phyloP scores from a whole-genome alignment of 352 stramenopile species.

The Phytopythium boreale region DNA sequence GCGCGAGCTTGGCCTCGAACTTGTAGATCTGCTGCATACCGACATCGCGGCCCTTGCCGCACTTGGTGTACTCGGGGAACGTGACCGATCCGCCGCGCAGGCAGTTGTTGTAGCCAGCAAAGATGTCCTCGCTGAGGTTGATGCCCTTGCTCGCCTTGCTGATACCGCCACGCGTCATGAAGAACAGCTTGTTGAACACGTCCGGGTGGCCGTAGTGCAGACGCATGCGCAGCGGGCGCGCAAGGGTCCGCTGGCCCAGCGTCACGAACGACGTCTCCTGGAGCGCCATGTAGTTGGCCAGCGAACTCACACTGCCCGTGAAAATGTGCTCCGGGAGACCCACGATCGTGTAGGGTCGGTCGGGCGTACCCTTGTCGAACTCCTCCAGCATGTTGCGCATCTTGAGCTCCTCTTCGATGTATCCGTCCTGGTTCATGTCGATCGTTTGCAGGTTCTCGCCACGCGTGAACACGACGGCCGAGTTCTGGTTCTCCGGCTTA shows the following conservation, averaged over 20 bases:
- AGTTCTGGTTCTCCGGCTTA: conserved; percentile 99
- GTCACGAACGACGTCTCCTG: conserved; percentile 99
- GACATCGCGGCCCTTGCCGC: conserved; percentile 98
- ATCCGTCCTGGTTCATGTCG: conserved; percentile 99
- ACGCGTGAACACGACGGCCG: conserved; percentile 98
- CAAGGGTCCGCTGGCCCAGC: conserved; percentile 96
- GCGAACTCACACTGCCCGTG: conserved; percentile 96
- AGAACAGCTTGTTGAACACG: conserved; percentile 99
- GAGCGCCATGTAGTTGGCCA: conserved; percentile 99
- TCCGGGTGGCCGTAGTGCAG: conserved; percentile 99
- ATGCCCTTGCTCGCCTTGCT: conserved; percentile 99
- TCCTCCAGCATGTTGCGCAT: conserved; percentile 99
- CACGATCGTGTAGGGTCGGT: conserved; percentile 93
- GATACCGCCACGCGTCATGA: conserved; percentile 98
- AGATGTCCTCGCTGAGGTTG: conserved; percentile 99
- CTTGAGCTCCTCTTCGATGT: conserved; percentile 98
- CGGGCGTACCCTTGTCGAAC: conserved; percentile 86
- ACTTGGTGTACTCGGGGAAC: conserved; percentile 99
- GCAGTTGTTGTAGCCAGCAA: conserved; percentile 98
- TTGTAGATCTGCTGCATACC: conserved; percentile 99
- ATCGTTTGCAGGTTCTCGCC: conserved; percentile 98
- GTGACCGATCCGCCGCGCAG: conserved; percentile 94
- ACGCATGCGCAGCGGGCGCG: conserved; percentile 94
- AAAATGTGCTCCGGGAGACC: conserved; percentile 99
- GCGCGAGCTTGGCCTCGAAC: conserved; percentile 98